Percentiles rank a stretch among this genome's conserved stretches.
Evolutionary conservation across 2,329 filamentous ascomycete species (phyloP).

Genomic region (Colletotrichum limetticola): DNA sequence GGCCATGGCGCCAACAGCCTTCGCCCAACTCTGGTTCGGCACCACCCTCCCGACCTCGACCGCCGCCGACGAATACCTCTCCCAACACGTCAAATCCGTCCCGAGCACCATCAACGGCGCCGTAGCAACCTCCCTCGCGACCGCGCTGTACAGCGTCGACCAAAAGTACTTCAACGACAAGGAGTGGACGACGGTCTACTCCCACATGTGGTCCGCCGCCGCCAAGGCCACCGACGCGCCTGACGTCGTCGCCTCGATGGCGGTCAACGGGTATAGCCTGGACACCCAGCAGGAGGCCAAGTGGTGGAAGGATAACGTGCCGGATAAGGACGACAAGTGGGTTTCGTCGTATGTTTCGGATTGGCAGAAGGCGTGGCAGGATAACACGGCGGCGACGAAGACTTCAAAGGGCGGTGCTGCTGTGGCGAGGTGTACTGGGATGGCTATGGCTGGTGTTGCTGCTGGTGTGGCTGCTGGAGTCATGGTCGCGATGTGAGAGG

Average conservation of each 20-base stretch:
- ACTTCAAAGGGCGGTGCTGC: slow-evolving; percentile 13
- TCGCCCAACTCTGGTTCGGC: not conserved
- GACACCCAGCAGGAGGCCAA: not conserved
- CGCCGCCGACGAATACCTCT: slow-evolving; percentile 13
- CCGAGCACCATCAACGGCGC: slow-evolving; percentile 8
- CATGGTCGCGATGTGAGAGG: not conserved
- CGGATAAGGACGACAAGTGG: slow-evolving; percentile 10
- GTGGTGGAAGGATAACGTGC: slow-evolving; percentile 26
- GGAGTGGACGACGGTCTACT: slow-evolving; percentile 26
- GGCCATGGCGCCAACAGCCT: not conserved
- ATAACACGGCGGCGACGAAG: not conserved
- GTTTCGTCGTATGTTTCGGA: slow-evolving; percentile 20
- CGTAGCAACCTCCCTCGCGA: slow-evolving; percentile 19
- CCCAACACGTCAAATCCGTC: not conserved
- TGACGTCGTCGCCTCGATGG: slow-evolving; percentile 31
- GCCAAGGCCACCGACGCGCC: slow-evolving; percentile 33
- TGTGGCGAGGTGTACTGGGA: slow-evolving; percentile 12
- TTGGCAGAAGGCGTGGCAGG: not conserved
- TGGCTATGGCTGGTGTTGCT: slow-evolving; percentile 24
- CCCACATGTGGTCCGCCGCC: slow-evolving; percentile 34
- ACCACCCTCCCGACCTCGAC: slow-evolving; percentile 11
- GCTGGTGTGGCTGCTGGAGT: slow-evolving; percentile 22
- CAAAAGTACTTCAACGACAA: slow-evolving; percentile 18
- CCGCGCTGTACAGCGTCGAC: slow-evolving; percentile 32
- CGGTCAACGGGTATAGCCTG: not conserved